Conservation (phyloP, 768 basidiomycete genomes). For the Naganishia onofrii region DNA sequence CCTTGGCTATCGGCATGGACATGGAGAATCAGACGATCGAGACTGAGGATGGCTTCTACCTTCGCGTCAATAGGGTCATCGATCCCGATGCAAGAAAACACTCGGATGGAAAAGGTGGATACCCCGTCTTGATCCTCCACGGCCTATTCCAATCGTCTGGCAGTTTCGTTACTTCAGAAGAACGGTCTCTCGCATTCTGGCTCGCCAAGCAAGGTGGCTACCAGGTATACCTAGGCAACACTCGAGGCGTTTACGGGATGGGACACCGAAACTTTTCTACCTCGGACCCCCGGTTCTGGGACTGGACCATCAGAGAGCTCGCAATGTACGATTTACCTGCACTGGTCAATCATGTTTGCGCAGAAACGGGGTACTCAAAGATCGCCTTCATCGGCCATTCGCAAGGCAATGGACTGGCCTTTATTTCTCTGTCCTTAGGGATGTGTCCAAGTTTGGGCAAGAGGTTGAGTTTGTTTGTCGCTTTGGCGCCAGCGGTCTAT, state of each 20-base stretch:
- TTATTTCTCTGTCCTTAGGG: conserved; percentile 57
- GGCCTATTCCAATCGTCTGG: conserved; percentile 58
- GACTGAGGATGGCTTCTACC: conserved; percentile 57
- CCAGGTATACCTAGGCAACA: conserved; percentile 56
- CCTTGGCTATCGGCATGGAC: conserved; percentile 55
- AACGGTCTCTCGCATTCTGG: conserved; percentile 59
- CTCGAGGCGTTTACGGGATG: conserved; percentile 57
- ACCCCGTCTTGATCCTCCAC: conserved; percentile 57
- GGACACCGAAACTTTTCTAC: conserved; percentile 54
- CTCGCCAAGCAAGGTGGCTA: conserved; percentile 57
- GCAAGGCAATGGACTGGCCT: conserved; percentile 58
- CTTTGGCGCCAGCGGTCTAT: conserved; percentile 58
- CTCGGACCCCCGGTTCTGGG: conserved; percentile 58
- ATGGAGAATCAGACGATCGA: conserved; percentile 56
- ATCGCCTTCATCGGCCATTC: conserved; percentile 59
- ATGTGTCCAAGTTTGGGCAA: conserved; percentile 57
- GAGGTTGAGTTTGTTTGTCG: conserved; percentile 56
- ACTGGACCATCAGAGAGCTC: conserved; percentile 59
- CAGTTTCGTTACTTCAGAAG: conserved; percentile 58
- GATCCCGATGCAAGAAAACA: conserved; percentile 49
- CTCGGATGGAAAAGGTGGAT: conserved; percentile 52
- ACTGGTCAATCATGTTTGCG: conserved; percentile 56
- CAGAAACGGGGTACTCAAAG: conserved; percentile 57
- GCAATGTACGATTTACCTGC: conserved; percentile 59
- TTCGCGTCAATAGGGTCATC: conserved; percentile 53